phyloP scores from a whole-genome alignment of 352 stramenopile genomes.

The Phytophthora citricola region DNA sequence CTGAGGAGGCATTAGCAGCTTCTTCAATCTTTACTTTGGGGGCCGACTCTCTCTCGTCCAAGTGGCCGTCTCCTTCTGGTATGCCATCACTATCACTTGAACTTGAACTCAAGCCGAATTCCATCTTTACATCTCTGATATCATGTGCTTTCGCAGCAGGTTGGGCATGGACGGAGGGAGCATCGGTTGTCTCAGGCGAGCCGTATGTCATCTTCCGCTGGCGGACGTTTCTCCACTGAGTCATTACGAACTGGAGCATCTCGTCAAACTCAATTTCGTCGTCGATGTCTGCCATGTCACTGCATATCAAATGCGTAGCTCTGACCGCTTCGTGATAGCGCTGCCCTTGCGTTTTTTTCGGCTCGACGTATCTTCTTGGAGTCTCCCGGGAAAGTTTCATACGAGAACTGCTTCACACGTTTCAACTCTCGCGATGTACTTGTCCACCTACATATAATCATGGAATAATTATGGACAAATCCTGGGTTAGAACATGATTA shows the following conservation, averaged over 20 bases:
- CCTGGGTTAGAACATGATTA: background rate
- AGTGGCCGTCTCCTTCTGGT: no score
- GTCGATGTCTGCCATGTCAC: conserved; percentile 12
- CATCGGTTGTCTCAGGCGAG: no score
- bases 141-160: no score
- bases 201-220: conserved; percentile 6
- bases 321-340: conserved; percentile 4
- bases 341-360: background rate
- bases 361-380: no score
- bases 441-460: conserved; percentile 8
- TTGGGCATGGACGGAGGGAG: no score
- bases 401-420: background rate
- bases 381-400: no score
- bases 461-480: conserved; percentile 4
- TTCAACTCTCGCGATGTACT: background rate
- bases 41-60: no score
- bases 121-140: no score
- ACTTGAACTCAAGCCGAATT: no score
- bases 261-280: conserved; percentile 4
- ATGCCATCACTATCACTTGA: no score
- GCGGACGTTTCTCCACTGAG: conserved; percentile 7
- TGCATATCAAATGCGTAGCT: background rate
- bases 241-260: conserved; percentile 2
- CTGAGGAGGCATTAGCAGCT: no score
- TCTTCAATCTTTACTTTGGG: no score